Evolutionary conservation across 352 stramenopile genomes (phyloP), one percentile per base, ranked within the genome.

Genomic region (Phytophthora hybrid): DNA sequence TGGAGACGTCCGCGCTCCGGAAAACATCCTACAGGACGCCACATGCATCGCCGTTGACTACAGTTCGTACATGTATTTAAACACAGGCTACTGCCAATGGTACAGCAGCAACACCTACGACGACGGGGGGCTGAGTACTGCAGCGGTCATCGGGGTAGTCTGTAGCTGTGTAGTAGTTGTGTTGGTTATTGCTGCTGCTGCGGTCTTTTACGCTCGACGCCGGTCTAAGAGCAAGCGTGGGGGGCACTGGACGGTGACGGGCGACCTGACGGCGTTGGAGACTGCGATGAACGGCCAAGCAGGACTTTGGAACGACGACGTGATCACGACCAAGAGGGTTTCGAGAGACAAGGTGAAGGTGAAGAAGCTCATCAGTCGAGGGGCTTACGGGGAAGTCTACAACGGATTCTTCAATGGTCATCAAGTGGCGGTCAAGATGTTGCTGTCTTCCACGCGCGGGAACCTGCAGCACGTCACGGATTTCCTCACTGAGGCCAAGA

Each of bases 401-500:
- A 23, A 5, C 9, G 47, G 47, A 11, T 9, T 29, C 9, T 54
- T 54, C 47, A 54, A 54, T 54, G n/a, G 47, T 0, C 47, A 54
- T 1, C 47, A 54, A 29, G 47, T 54, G 9, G 47, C 78, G 16
- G 61, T 85, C 57, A 85, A 85, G 57, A 79, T 69, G 57, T 52
- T 85, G 11, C 60, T 77, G 13, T 66, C 69, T 10, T 59, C 68
- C 21, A 75, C 31, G 16, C 62, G 71, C 16, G 58, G 55, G 3
- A 71, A 78, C 11, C 56, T 80, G 9, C 44, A 70, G 21, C 66
- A 85, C 3, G 47, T 83, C 4, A 74, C 71, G 21, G 39, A 62
- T 21, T 90, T 90, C 52, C 85, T 90, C 72, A 73, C 82, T 31
- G 83, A 90, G 54, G 85, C 87, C 34, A 82, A 82, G 3, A 59